phyloP scores from a whole-genome alignment of 1,139 yeast genomes.

The Suhomyces ambrosiae region DNA sequence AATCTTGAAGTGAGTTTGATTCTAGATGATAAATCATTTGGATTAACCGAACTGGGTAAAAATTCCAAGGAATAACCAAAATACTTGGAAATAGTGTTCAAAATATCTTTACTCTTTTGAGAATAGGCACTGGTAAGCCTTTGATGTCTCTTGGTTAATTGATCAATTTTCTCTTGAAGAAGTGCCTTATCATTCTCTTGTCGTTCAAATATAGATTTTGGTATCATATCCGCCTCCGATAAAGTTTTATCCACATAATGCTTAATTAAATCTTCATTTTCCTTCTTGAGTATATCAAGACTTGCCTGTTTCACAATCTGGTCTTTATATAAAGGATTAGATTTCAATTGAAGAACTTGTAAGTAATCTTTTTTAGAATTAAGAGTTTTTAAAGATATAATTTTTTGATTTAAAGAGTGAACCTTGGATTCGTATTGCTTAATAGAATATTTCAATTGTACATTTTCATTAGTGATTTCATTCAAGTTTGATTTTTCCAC shows the following conservation, averaged over 20 bases:
- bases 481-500: slow-evolving; percentile 24
- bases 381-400: slow-evolving; percentile 30
- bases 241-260: slow-evolving; percentile 21
- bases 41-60: slow-evolving; percentile 60
- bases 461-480: slow-evolving; percentile 14
- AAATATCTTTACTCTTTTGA: slow-evolving; percentile 73
- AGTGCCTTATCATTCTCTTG: slow-evolving; percentile 56
- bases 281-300: slow-evolving; percentile 54
- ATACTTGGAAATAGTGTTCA: slow-evolving; percentile 66
- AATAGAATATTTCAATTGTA: slow-evolving; percentile 44
- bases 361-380: slow-evolving; percentile 37
- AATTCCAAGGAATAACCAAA: slow-evolving; percentile 80
- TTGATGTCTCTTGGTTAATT: slow-evolving; percentile 55
- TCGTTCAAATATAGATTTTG: slow-evolving; percentile 66
- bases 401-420: slow-evolving; percentile 29
- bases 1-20: slow-evolving; percentile 67
- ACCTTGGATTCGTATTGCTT: slow-evolving; percentile 38
- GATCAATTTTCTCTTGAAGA: slow-evolving; percentile 52
- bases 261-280: slow-evolving; percentile 58
- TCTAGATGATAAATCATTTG: slow-evolving; percentile 45
- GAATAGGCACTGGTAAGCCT: slow-evolving; percentile 66
- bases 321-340: slow-evolving; percentile 67
- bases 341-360: slow-evolving; percentile 62
- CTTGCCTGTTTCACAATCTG: slow-evolving; percentile 62
- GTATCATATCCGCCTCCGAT: slow-evolving; percentile 36